Conservation (phyloP, 2,329 filamentous ascomycete genomes). For the Sporothrix sp. region DNA sequence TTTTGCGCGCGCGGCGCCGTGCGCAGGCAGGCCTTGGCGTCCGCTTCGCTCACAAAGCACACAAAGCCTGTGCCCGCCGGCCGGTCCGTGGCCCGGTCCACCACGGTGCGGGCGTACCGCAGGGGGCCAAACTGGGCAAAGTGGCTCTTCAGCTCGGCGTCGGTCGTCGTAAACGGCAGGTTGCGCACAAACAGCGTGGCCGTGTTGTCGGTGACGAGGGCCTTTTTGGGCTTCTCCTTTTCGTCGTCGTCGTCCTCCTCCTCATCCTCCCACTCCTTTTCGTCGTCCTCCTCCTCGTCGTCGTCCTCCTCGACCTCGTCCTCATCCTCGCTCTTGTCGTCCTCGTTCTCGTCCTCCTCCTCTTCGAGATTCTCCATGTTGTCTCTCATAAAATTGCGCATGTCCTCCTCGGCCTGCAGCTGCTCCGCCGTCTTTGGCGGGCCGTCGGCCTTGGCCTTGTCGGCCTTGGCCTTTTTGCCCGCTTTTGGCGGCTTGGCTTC, state of each 20-base stretch:
- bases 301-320: slow-evolving; percentile 36
- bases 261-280: slow-evolving; percentile 34
- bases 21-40: slow-evolving; percentile 67
- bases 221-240: slow-evolving; percentile 30
- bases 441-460: slow-evolving; percentile 19
- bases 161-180: slow-evolving; percentile 77
- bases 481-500: slow-evolving; percentile 25
- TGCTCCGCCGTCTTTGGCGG: slow-evolving; percentile 24
- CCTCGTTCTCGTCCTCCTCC: slow-evolving; percentile 36
- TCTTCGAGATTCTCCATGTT: slow-evolving; percentile 46
- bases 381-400: slow-evolving; percentile 49
- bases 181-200: slow-evolving; percentile 89
- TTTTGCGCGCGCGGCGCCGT: slow-evolving; percentile 50
- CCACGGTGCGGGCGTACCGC: slow-evolving; percentile 82
- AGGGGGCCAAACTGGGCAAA: slow-evolving; percentile 83
- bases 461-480: slow-evolving; percentile 19
- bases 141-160: slow-evolving; percentile 73
- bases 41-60: slow-evolving; percentile 71
- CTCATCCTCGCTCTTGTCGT: slow-evolving; percentile 38
- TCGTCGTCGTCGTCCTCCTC: slow-evolving; percentile 32
- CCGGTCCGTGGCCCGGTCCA: slow-evolving; percentile 75
- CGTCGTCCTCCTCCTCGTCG: slow-evolving; percentile 34
- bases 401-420: slow-evolving; percentile 29
- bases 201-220: slow-evolving; percentile 49
- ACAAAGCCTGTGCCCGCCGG: slow-evolving; percentile 92